Evolutionary conservation across 2,329 filamentous ascomycete genomes (phyloP).

Genomic region (Aspergillus vadensis): DNA sequence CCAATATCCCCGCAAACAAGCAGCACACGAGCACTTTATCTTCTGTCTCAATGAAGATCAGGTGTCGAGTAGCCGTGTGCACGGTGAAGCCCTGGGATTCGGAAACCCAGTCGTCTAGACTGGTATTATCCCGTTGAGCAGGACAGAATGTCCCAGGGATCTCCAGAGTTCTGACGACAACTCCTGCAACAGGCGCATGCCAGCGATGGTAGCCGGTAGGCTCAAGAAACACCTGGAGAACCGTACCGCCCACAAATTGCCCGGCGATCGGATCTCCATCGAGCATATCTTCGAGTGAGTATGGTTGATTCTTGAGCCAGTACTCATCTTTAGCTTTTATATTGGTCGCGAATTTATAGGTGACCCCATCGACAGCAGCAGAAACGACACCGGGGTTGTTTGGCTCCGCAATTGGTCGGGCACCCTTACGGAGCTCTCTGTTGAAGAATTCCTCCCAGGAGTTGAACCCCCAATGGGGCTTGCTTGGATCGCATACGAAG

Average conservation of each 20-base stretch:
- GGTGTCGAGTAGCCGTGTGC: background rate
- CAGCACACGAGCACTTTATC: conserved; percentile 4
- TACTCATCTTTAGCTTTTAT: conserved; percentile 62
- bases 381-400: conserved; percentile 51
- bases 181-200: conserved; percentile 12
- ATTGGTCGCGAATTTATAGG: conserved; percentile 53
- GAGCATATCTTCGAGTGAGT: conserved; percentile 8
- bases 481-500: background rate
- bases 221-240: conserved; percentile 7
- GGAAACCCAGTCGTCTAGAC: background rate
- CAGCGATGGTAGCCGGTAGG: conserved; percentile 8
- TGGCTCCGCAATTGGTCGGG: conserved; percentile 62
- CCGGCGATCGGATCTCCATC: background rate
- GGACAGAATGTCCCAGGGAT: background rate
- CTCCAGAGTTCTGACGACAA: background rate
- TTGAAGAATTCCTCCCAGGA: conserved; percentile 71
- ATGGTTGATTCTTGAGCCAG: conserved; percentile 46
- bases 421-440: conserved; percentile 53
- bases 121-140: background rate
- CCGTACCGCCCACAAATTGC: background rate
- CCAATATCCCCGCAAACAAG: conserved; percentile 3
- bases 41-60: background rate
- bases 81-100: background rate
- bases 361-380: conserved; percentile 65
- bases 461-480: background rate